These are phyloP conservation scores for Aspergillus bertholletiae DNA, from an alignment of 495 filamentous ascomycete species.

Conservation along the genomic window DNA sequence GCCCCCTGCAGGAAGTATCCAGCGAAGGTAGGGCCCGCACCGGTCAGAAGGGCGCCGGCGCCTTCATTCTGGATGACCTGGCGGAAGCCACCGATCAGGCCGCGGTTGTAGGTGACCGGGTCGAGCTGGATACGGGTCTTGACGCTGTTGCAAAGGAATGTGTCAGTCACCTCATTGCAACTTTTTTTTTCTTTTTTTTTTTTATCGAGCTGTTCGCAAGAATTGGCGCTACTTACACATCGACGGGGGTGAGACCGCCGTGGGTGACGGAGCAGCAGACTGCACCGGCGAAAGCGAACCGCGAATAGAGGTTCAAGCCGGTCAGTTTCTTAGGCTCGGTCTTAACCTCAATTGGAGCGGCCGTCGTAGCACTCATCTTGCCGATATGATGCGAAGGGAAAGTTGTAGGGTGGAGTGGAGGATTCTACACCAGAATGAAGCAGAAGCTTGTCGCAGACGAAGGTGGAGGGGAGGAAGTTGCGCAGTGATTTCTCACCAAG, in stretches of 20 bases:
- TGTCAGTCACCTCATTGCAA: background rate
- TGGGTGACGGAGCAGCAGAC: conserved; percentile 94
- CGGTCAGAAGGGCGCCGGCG: conserved; percentile 83
- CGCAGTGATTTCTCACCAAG: too few relatives aligned
- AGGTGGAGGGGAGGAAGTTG: too few relatives aligned
- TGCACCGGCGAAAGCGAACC: conserved; percentile 90
- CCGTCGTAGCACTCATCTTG: too few relatives aligned
- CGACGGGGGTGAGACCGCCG: conserved; percentile 86
- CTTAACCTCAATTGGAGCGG: too few relatives aligned
- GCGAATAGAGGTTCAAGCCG: conserved; percentile 69
- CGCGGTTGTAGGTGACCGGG: conserved; percentile 83
- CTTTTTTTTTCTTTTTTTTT: too few relatives aligned
- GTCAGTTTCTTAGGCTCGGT: too few relatives aligned
- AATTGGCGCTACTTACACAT: conserved; percentile 71
- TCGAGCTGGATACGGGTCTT: conserved; percentile 95
- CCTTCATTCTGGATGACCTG: conserved; percentile 82
- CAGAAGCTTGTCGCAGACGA: too few relatives aligned
- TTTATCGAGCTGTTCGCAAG: too few relatives aligned
- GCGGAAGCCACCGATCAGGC: conserved; percentile 80
- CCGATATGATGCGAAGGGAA: too few relatives aligned
- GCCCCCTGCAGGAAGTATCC: conserved; percentile 94
- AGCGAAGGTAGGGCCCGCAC: conserved; percentile 80
- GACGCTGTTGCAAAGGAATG: conserved; percentile 58
- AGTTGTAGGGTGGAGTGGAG: too few relatives aligned
- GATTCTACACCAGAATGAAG: too few relatives aligned